These are phyloP conservation scores for Solanum rostratum DNA, from an alignment of 257 asterid species.

Conservation along the genomic window DNA sequence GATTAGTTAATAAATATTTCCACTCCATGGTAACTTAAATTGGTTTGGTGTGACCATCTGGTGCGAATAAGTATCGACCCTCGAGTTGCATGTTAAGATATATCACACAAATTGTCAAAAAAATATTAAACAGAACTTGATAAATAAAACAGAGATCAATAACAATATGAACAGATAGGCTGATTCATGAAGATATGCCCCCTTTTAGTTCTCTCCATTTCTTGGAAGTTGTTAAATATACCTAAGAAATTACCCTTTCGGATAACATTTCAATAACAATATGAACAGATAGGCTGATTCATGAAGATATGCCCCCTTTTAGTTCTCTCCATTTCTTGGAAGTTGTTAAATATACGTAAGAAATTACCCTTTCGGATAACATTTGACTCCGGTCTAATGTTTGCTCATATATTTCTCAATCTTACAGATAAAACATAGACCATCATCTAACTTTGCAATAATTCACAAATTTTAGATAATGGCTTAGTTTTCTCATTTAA, in stretches of 20 bases:
- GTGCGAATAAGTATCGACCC: neutral
- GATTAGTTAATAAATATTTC: neutral
- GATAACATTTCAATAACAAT: neutral
- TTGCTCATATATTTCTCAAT: neutral
- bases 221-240: neutral
- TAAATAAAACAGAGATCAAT: neutral
- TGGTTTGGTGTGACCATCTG: neutral
- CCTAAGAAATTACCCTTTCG: neutral
- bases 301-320: neutral
- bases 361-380: neutral
- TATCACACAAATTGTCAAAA: neutral
- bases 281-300: neutral
- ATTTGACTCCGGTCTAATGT: neutral
- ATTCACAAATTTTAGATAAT: neutral
- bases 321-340: neutral
- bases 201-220: neutral
- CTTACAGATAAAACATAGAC: neutral
- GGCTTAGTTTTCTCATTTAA: neutral
- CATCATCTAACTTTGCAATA: neutral
- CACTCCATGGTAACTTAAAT: neutral
- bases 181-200: neutral
- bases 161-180: neutral
- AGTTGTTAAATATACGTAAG: neutral
- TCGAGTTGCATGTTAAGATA: neutral
- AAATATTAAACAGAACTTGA: neutral